Evolutionary conservation across 179 eudicot genomes (phyloP).

Genomic region (Drosera spatulata): DNA sequence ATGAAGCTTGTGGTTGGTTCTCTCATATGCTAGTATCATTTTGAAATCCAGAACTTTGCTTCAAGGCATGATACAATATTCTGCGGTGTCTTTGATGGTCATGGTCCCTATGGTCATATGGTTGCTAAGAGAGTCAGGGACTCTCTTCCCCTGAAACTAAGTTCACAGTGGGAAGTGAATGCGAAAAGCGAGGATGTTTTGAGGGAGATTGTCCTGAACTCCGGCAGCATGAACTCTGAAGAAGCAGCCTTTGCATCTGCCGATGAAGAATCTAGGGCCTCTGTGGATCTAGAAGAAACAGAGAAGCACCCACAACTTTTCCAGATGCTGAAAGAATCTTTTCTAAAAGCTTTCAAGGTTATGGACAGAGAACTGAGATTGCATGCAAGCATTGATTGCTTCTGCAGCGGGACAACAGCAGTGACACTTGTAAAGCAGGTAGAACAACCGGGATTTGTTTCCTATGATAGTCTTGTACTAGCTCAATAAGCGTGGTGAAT

Average conservation of each 20-base stretch:
- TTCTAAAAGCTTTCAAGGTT: slow-evolving; percentile 68
- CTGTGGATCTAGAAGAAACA: slow-evolving; percentile 34
- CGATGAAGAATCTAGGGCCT: slow-evolving; percentile 48
- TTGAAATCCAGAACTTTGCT: slow-evolving; percentile 53
- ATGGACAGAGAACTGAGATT: slow-evolving; percentile 76
- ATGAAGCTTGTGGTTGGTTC: not conserved
- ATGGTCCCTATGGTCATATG: slow-evolving; percentile 89
- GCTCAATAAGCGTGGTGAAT: not conserved
- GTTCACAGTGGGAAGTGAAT: slow-evolving; percentile 65
- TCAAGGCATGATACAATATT: slow-evolving; percentile 55
- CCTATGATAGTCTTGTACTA: too few relatives aligned
- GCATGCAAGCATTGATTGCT: slow-evolving; percentile 57
- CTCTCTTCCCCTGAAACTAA: slow-evolving; percentile 69
- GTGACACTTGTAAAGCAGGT: slow-evolving; percentile 83
- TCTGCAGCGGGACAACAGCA: slow-evolving; percentile 93
- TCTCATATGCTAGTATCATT: slow-evolving; percentile 1
- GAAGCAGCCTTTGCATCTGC: slow-evolving; percentile 36
- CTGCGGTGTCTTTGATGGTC: slow-evolving; percentile 28
- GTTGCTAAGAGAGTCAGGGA: slow-evolving; percentile 92
- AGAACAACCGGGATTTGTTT: not conserved
- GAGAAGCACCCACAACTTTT: slow-evolving; percentile 53
- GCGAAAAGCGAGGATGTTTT: slow-evolving; percentile 46
- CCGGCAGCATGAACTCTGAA: slow-evolving; percentile 48
- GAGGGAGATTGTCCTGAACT: slow-evolving; percentile 43
- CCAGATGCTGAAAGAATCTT: slow-evolving; percentile 57